Percentiles rank a stretch among this genome's conserved stretches.
phyloP scores from a whole-genome alignment of 1,284 basidiomycete genomes.

The Clitocybe nebularis region DNA sequence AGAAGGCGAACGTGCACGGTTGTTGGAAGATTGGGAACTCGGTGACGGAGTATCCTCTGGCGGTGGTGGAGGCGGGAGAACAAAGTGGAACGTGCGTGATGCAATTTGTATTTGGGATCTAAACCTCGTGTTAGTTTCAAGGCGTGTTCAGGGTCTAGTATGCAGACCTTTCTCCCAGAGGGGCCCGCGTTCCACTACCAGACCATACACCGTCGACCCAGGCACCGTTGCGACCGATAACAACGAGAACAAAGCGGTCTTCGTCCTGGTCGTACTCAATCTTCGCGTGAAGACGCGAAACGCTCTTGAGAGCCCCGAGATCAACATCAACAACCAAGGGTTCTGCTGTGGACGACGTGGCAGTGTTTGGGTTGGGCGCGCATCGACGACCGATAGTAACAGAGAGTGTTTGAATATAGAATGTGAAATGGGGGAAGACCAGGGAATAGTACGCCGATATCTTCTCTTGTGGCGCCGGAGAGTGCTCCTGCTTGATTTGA shows the following conservation, averaged over 20 bases:
- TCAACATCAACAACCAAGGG: slow-evolving; percentile 84
- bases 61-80: slow-evolving; percentile 75
- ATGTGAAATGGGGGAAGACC: slow-evolving; percentile 88
- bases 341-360: slow-evolving; percentile 62
- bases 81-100: slow-evolving; percentile 95
- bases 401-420: slow-evolving; percentile 81
- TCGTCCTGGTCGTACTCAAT: slow-evolving; percentile 89
- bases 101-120: slow-evolving; percentile 99
- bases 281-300: slow-evolving; percentile 93
- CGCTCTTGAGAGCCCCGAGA: slow-evolving; percentile 94
- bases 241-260: slow-evolving; percentile 86
- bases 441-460: slow-evolving; percentile 93
- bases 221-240: slow-evolving; percentile 93
- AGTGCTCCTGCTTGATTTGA: slow-evolving; percentile 31
- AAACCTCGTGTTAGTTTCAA: slow-evolving; percentile 16
- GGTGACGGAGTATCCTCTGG: slow-evolving; percentile 75
- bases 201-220: slow-evolving; percentile 98
- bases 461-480: slow-evolving; percentile 50
- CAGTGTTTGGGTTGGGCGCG: slow-evolving; percentile 46
- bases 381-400: slow-evolving; percentile 78
- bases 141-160: slow-evolving; percentile 8
- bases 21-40: slow-evolving; percentile 60
- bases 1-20: slow-evolving; percentile 63
- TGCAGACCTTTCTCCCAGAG: slow-evolving; percentile 73
- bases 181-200: slow-evolving; percentile 81